These are phyloP conservation scores for Hypoxylon sp. DNA, from an alignment of 2,329 filamentous ascomycete species.

Conservation along the genomic window DNA sequence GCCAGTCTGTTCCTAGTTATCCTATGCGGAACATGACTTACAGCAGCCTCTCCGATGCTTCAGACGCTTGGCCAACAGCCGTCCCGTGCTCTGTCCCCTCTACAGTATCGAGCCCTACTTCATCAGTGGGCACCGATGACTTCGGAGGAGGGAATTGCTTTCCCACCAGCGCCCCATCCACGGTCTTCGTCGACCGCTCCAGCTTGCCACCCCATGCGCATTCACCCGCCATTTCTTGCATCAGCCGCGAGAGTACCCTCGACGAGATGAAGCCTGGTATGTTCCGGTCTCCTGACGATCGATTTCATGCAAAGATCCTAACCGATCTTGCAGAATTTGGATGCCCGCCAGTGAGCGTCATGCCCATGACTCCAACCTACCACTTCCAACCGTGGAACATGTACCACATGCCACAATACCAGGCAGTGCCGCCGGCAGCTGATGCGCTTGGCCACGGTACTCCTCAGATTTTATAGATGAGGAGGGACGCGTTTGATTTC, in stretches of 20 bases:
- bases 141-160: slow-evolving; percentile 61
- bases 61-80: slow-evolving; percentile 61
- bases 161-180: slow-evolving; percentile 62
- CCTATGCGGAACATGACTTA: slow-evolving; percentile 58
- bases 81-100: slow-evolving; percentile 61
- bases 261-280: slow-evolving; percentile 54
- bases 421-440: slow-evolving; percentile 44
- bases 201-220: slow-evolving; percentile 48
- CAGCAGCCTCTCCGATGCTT: slow-evolving; percentile 57
- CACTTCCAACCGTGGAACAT: slow-evolving; percentile 53
- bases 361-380: slow-evolving; percentile 52
- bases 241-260: slow-evolving; percentile 53
- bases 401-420: slow-evolving; percentile 55
- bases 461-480: slow-evolving; percentile 43
- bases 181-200: slow-evolving; percentile 57
- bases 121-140: slow-evolving; percentile 62
- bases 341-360: slow-evolving; percentile 50
- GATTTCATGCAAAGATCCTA: slow-evolving; percentile 42
- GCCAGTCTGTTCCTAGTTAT: slow-evolving; percentile 58
- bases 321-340: slow-evolving; percentile 51
- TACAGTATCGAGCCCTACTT: slow-evolving; percentile 65
- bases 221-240: slow-evolving; percentile 51
- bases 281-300: slow-evolving; percentile 13
- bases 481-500: slow-evolving; percentile 53
- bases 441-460: slow-evolving; percentile 28